Evolutionary conservation across 2,329 filamentous ascomycete genomes (phyloP), one percentile per base, ranked within the genome.

Genomic region (Beauveria sp.): DNA sequence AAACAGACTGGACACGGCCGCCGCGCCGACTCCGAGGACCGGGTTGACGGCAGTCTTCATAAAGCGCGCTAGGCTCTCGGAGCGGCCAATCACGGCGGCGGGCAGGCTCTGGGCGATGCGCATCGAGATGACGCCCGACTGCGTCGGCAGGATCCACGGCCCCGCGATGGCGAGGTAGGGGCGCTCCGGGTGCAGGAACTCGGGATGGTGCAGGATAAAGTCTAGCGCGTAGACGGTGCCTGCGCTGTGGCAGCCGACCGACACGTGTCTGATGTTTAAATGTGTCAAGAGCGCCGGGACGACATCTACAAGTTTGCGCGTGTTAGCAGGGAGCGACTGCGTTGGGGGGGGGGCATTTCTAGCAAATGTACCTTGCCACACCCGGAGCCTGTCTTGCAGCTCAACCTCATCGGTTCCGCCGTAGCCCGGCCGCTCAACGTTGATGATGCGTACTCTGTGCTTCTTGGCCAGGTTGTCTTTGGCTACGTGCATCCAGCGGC

Each of bases 401-500:
- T 62, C 58, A 1, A 69, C 70, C 8, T 67, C 62, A 18, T 69
- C 69, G 6, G 72, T 74, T 8, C 69, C 68, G 12, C 73, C 74
- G 47, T 76, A 69, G 9, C 74, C 73, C 0, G 75, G 73, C 6
- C 73, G 64, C 62, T 76, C 73, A 0, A 66, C 61, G 59, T 64
- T 63, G 60, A 76, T 67, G 51, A 76, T 67, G 37, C 73, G 71
- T 22, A 75, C 63, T 22, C 67, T 63, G 63, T 73, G 64, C 43
- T 64, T 55, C 54, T 67, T 69, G 18, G 72, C 73, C 3, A 73
- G 61, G 2, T 63, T 60, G 58, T 76, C 70, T 59, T 75, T 73
- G 64, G 69, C 65, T 18, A 70, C 57, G 46, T 71, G 69, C 5
- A 72, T 28, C 53, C 68, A 66, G 24, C 73, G 72, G 12, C 66